Percentiles rank a stretch among this genome's conserved stretches.
These are phyloP conservation scores for Trifolium fragiferum DNA, from an alignment of 306 rosid species.

Conservation along the genomic window DNA sequence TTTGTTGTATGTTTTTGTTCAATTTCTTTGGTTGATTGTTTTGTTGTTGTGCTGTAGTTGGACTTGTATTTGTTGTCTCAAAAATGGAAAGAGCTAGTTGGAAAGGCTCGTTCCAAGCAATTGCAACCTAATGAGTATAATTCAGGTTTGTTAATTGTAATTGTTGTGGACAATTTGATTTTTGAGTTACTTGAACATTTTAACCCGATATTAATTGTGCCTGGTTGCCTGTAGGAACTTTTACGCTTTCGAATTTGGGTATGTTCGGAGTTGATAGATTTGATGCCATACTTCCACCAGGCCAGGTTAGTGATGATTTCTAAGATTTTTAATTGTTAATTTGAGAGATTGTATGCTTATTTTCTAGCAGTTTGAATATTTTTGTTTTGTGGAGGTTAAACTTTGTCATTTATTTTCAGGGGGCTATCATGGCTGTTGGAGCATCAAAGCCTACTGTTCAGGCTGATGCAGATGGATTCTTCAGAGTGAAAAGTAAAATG, in stretches of 20 bases:
- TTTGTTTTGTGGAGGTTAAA: slow-evolving; percentile 20
- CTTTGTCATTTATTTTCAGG: slow-evolving; percentile 53
- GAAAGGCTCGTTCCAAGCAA: slow-evolving; percentile 87
- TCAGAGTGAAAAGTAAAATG: slow-evolving; percentile 83
- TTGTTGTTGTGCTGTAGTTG: slow-evolving; percentile 59
- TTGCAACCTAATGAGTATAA: slow-evolving; percentile 91
- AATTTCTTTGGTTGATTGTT: slow-evolving; percentile 39
- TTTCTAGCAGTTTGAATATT: slow-evolving; percentile 17
- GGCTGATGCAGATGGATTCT: slow-evolving; percentile 78
- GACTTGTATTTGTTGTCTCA: slow-evolving; percentile 85
- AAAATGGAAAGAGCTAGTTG: slow-evolving; percentile 91
- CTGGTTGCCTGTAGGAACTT: slow-evolving; percentile 66
- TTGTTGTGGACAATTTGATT: slow-evolving; percentile 13
- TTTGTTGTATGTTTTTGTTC: not conserved
- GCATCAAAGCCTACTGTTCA: slow-evolving; percentile 84
- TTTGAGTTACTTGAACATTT: not conserved
- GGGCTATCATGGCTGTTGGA: slow-evolving; percentile 99
- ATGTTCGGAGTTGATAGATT: slow-evolving; percentile 96
- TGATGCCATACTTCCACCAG: slow-evolving; percentile 97
- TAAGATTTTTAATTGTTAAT: slow-evolving; percentile 6
- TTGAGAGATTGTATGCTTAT: not conserved
- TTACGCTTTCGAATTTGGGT: slow-evolving; percentile 92
- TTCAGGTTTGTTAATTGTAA: slow-evolving; percentile 58
- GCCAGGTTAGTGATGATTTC: slow-evolving; percentile 69
- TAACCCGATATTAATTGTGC: not conserved